Conservation (phyloP, 2,329 filamentous ascomycete genomes). For the Ophiognomonia clavigignenti-juglandacearum region DNA sequence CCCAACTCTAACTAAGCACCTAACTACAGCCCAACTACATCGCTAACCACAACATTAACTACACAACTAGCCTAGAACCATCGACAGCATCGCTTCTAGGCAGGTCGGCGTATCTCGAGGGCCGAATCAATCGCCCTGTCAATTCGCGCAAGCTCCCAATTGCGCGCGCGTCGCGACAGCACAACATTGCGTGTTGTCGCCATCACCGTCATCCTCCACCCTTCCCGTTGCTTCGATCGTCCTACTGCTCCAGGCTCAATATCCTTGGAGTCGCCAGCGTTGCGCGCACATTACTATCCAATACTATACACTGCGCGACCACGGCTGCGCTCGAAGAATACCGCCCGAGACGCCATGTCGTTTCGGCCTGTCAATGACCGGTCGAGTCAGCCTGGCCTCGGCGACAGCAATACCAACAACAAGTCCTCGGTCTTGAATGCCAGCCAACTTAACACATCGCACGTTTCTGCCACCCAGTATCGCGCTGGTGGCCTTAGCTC, state of each 20-base stretch:
- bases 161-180: neutral
- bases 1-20: neutral
- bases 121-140: too few relatives aligned
- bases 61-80: too few relatives aligned
- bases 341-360: slow-evolving; percentile 10
- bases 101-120: neutral
- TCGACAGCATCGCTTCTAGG: neutral
- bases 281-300: slow-evolving; percentile 2
- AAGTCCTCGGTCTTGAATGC: neutral
- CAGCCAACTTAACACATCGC: neutral
- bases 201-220: too few relatives aligned
- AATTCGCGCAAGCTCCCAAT: too few relatives aligned
- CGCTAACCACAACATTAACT: neutral
- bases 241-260: neutral
- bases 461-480: neutral
- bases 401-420: neutral
- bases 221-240: neutral
- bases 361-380: slow-evolving; percentile 13
- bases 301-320: slow-evolving; percentile 1
- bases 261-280: neutral
- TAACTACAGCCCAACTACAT: neutral
- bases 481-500: neutral
- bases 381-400: slow-evolving; percentile 11
- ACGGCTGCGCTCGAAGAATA: neutral
- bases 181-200: too few relatives aligned